Evolutionary conservation across 2,329 filamentous ascomycete species (phyloP), one percentile per base, ranked within the genome.

Genomic region (Colletotrichum sansevieriae): DNA sequence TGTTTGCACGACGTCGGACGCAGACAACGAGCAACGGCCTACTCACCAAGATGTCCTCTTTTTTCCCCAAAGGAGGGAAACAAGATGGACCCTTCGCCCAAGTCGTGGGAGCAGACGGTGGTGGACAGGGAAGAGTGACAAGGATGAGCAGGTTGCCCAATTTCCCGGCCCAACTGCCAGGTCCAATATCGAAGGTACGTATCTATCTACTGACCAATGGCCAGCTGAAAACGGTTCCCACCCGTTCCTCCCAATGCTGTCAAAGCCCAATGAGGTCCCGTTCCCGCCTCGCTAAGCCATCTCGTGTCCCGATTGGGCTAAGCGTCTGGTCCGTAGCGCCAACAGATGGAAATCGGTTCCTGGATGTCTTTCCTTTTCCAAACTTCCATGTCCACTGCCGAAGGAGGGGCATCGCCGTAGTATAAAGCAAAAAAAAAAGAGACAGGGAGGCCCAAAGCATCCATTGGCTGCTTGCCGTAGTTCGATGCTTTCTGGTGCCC

Each of bases 131-230:
- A 43, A 52, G 39, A 46, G 25, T 13, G 47, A 44, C 59, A 62
- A 22, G 59, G 59, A n/a, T 51, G 41, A 20, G 15, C 59, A 22
- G 52, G n/a, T 54, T 62, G 20, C 20, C 46, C 37, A 62, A 62
- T 62, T 54, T 62, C 59, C 59, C 59, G 59, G 59, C 37, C 47
- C 59, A 62, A 51, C 35, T 54, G 47, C 59, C 39, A 58, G 58
- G 58, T 25, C 44, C 43, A 22, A 60, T 22, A 46, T 18, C 22
- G 20, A n/a, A 11, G 56, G 46, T 37, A 61, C 43, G 58, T 61
- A 61, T 18, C 3, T 55, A 20, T 55, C n/a, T 37, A 20, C 13
- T 18, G 22, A 13, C 39, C 20, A 44, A 29, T 57, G 39, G 20
- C 33, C 9, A 54, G 13, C 35, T 20, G 41, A 7, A 3, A 1